Evolutionary conservation across 306 rosid genomes (phyloP).

Genomic region (Vicia villosa): DNA sequence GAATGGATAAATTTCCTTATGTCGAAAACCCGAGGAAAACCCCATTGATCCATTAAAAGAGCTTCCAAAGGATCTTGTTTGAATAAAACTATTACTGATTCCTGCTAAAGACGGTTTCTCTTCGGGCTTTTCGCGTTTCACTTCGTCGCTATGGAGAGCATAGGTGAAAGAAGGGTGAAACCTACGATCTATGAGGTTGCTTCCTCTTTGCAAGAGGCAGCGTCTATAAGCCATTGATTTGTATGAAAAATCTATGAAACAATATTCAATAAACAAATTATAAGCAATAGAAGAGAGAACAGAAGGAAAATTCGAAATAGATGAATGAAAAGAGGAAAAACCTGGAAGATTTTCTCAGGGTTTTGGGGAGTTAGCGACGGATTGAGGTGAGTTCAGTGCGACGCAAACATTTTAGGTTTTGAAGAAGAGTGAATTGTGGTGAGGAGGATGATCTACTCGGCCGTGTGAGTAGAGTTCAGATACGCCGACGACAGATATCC

Average conservation of each 20-base stretch:
- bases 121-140: slow-evolving; percentile 4
- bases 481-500: no score
- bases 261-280: neutral
- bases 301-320: neutral
- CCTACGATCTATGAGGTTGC: slow-evolving; percentile 52
- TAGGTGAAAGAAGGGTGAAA: slow-evolving; percentile 63
- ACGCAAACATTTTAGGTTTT: no score
- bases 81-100: slow-evolving; percentile 37
- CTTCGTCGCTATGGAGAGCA: slow-evolving; percentile 49
- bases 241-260: slow-evolving; percentile 11
- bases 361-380: no score
- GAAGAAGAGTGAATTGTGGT: no score
- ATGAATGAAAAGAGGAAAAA: neutral
- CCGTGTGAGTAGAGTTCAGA: no score
- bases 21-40: slow-evolving; percentile 27
- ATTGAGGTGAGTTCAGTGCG: no score
- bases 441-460: no score
- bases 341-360: neutral
- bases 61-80: slow-evolving; percentile 34
- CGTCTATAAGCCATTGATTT: slow-evolving; percentile 79
- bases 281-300: neutral
- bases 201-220: slow-evolving; percentile 61
- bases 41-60: slow-evolving; percentile 43
- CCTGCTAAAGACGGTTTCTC: slow-evolving; percentile 30
- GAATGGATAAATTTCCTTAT: slow-evolving; percentile 4